Evolutionary conservation across 306 rosid species (phyloP).

Genomic region (Medicago arabica): DNA sequence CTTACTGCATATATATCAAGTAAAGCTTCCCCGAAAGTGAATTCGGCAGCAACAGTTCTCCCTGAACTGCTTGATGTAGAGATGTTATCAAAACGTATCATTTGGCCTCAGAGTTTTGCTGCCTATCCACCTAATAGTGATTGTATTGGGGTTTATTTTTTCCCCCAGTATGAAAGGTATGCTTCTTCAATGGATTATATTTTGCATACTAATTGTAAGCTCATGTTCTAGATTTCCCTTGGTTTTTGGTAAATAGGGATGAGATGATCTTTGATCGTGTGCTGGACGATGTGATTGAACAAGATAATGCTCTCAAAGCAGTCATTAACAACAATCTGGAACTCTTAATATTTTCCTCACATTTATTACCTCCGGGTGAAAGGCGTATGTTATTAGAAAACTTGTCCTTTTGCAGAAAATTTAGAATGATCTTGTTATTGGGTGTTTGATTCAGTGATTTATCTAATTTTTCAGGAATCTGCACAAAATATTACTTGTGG

Average conservation of each 20-base stretch:
- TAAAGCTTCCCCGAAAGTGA: constrained; percentile 38
- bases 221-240: constrained; percentile 8
- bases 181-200: constrained; percentile 27
- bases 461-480: constrained; percentile 39
- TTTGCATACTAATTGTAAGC: constrained; percentile 5
- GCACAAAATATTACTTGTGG: constrained; percentile 44
- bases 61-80: constrained; percentile 35
- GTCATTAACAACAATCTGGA: constrained; percentile 28
- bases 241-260: constrained; percentile 35
- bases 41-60: constrained; percentile 6
- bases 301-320: constrained; percentile 36
- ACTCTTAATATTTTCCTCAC: constrained; percentile 46
- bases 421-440: not conserved
- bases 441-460: constrained; percentile 19
- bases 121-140: constrained; percentile 29
- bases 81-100: not conserved
- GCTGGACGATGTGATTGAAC: constrained; percentile 33
- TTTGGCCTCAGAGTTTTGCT: constrained; percentile 45
- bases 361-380: constrained; percentile 36
- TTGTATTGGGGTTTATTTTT: constrained; percentile 41
- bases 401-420: constrained; percentile 4
- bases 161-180: constrained; percentile 45
- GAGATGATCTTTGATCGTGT: constrained; percentile 36
- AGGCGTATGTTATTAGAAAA: constrained; percentile 36
- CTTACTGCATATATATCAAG: constrained; percentile 43